phyloP scores from a whole-genome alignment of 148 eudicot genomes.

The Persicaria maculosa region DNA sequence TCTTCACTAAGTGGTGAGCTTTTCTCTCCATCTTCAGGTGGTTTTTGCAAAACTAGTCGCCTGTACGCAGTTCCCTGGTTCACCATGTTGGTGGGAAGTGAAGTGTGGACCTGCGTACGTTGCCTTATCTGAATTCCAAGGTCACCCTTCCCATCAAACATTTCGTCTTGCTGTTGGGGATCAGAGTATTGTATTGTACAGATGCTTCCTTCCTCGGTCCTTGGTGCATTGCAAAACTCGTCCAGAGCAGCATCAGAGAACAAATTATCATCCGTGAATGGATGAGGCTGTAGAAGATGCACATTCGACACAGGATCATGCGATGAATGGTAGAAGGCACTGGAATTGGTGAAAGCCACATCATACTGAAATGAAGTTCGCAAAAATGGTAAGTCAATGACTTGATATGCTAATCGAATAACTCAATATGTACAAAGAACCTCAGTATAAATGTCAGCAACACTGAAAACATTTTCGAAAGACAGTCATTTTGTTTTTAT shows the following conservation, averaged over 20 bases:
- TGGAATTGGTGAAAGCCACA: slow-evolving; percentile 17
- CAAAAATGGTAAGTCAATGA: not conserved
- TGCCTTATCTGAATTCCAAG: slow-evolving; percentile 43
- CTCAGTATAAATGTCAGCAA: not conserved
- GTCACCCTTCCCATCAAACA: slow-evolving; percentile 16
- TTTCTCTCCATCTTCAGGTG: no score
- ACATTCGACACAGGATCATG: slow-evolving; percentile 6
- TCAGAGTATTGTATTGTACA: slow-evolving; percentile 2
- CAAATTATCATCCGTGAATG: slow-evolving; percentile 16
- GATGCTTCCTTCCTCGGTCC: not conserved
- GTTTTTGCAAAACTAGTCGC: slow-evolving; percentile 56
- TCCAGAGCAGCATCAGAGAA: slow-evolving; percentile 32
- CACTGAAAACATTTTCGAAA: not conserved
- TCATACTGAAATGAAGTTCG: slow-evolving; percentile 24
- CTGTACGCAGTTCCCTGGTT: slow-evolving; percentile 67
- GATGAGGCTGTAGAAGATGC: slow-evolving; percentile 13
- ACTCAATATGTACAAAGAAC: not conserved
- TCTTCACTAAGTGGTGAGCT: not conserved
- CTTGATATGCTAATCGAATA: not conserved
- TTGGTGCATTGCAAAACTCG: slow-evolving; percentile 22
- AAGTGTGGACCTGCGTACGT: slow-evolving; percentile 12
- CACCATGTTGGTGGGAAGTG: slow-evolving; percentile 1
- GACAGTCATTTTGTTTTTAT: not conserved
- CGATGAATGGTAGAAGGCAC: not conserved
- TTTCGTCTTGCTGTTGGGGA: not conserved